Conservation (phyloP, 2,329 filamentous ascomycete genomes). For the Xylariaceae sp. region DNA sequence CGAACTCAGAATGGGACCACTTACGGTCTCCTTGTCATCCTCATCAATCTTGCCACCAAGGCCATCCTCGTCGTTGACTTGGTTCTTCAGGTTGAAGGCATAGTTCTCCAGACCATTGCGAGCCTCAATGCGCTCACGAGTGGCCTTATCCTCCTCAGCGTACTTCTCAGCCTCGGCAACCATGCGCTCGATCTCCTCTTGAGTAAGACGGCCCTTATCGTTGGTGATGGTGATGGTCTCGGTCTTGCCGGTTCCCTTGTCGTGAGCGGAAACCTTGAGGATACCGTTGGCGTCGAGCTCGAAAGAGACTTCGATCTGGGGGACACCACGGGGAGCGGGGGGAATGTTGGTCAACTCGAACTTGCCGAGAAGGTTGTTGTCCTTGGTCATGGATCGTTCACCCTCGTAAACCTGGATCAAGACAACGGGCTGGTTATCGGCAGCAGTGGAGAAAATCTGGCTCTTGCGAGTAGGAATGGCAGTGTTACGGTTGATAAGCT, state of each 20-base stretch:
- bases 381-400: conserved; percentile 90
- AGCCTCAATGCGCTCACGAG: conserved; percentile 92
- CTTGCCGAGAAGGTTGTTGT: conserved; percentile 96
- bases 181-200: conserved; percentile 99
- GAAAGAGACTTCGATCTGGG: conserved; percentile 97
- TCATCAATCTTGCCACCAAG: conserved; percentile 98
- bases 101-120: conserved; percentile 99
- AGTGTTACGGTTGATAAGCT: conserved; percentile 92
- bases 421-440: conserved; percentile 94
- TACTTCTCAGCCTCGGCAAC: conserved; percentile 97
- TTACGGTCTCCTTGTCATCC: conserved; percentile 93
- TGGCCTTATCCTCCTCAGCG: conserved; percentile 98
- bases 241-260: conserved; percentile 97
- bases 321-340: conserved; percentile 90
- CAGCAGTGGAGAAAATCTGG: conserved; percentile 95
- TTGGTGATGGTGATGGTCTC: conserved; percentile 99
- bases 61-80: conserved; percentile 94
- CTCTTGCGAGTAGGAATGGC: conserved; percentile 94
- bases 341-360: conserved; percentile 97
- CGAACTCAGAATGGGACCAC: conserved; percentile 31
- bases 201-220: conserved; percentile 95
- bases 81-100: conserved; percentile 98
- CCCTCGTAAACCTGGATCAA: conserved; percentile 95
- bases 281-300: conserved; percentile 99
- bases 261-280: conserved; percentile 89